Conservation (phyloP, 1,139 yeast genomes). For the Arxiozyma telluris region DNA sequence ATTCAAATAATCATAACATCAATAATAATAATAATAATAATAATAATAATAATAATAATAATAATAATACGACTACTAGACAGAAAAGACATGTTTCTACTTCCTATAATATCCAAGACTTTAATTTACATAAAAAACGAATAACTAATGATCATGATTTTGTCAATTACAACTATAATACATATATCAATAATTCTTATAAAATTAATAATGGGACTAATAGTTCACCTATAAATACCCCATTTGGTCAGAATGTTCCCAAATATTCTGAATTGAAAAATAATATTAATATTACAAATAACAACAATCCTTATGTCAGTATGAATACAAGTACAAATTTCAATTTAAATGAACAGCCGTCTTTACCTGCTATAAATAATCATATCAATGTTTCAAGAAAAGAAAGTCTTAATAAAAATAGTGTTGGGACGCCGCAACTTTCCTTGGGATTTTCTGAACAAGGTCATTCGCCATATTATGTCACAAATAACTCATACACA, state of each 20-base stretch:
- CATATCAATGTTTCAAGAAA: neutral
- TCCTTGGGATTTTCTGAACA: slow-evolving; percentile 9
- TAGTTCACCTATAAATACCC: neutral
- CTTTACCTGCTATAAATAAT: neutral
- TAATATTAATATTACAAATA: neutral
- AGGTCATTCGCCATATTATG: slow-evolving; percentile 12
- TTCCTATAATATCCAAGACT: slow-evolving; percentile 19
- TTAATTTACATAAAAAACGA: slow-evolving; percentile 22
- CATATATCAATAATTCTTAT: neutral
- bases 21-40: slow-evolving; percentile 1
- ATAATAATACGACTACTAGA: slow-evolving; percentile 3
- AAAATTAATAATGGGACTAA: neutral
- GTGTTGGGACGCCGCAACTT: slow-evolving; percentile 14
- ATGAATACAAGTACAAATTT: neutral
- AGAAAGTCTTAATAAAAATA: neutral
- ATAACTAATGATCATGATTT: slow-evolving; percentile 12
- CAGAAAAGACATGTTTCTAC: slow-evolving; percentile 31
- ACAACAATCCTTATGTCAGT: neutral
- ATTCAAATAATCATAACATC: neutral
- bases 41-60: slow-evolving; percentile 1
- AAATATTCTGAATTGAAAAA: slow-evolving; percentile 2
- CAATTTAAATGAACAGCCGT: neutral
- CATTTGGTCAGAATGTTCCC: slow-evolving; percentile 9
- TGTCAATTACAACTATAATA: neutral
- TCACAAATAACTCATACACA: slow-evolving; percentile 2